Percentiles rank a stretch among this genome's conserved stretches.
Evolutionary conservation across 441 rosid genomes (phyloP).

Genomic region (Heliophila coronopifolia): DNA sequence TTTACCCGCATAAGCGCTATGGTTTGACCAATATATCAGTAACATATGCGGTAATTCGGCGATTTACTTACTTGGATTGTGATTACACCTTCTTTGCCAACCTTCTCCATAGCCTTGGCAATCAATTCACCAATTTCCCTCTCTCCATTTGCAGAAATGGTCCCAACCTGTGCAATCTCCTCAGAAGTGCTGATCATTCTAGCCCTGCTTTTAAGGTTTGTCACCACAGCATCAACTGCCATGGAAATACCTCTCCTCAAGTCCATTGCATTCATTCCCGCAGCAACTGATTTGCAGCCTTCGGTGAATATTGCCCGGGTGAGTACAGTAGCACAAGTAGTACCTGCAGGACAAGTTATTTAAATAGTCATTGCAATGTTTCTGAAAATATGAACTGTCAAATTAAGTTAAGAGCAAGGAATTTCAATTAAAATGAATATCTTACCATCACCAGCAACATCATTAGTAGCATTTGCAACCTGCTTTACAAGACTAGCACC

Average conservation of each 20-base stretch:
- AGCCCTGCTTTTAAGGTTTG: conserved; percentile 74
- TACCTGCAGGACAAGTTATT: too few relatives aligned
- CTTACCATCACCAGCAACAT: conserved; percentile 85
- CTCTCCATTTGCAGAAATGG: conserved; percentile 89
- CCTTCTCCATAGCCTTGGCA: conserved; percentile 95
- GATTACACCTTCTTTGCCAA: conserved; percentile 92
- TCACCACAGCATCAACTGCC: conserved; percentile 78
- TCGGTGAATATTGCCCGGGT: conserved; percentile 71
- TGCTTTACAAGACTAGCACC: conserved; percentile 95
- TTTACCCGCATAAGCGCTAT: conserved; percentile 2
- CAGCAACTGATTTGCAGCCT: conserved; percentile 90
- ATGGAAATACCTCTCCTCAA: conserved; percentile 72
- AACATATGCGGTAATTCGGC: too few relatives aligned
- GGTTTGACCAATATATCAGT: too few relatives aligned
- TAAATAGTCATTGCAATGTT: too few relatives aligned
- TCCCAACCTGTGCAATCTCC: conserved; percentile 89
- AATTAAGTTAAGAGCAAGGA: too few relatives aligned
- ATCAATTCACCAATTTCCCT: conserved; percentile 88
- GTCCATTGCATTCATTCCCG: conserved; percentile 91
- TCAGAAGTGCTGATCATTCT: conserved; percentile 86
- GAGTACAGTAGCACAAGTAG: conserved; percentile 80
- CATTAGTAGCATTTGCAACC: conserved; percentile 94
- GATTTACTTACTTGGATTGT: conserved; percentile 62
- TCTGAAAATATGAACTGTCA: too few relatives aligned
- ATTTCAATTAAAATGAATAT: neutral